Base-by-base conservation (phyloP, 2,329 filamentous ascomycete genomes). In the Hypoxylon sp. region DNA sequence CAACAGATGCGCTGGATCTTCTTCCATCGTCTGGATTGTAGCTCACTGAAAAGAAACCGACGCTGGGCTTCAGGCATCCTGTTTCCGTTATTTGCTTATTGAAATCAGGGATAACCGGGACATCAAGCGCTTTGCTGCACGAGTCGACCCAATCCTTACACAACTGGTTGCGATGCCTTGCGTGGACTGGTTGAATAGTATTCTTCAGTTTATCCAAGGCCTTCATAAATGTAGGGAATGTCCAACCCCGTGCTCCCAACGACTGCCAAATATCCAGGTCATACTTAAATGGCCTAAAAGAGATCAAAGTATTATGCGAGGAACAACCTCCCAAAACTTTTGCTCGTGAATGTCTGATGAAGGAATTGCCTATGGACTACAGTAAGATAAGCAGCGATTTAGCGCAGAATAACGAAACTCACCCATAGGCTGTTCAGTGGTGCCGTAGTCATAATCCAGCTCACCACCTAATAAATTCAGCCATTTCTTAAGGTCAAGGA, bases 251-350 rank as follows among this genome's bases (percentile, higher is more conserved):
- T 83, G 92, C 94, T 68, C 94, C 94, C 77, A 93, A 85, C 33
- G 87, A 88, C 76, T 94, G 91, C 94, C 94, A 97, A 74, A 92
- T 87, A 77, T 93, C 87, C 83, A 92, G 88, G 81, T 97, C 94
- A 80, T 97, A 94, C 80, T 94, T 90, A 78, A 97, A 97, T 6
- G 94, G 93, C 26, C 94, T 89, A 88, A 97, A 97, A 17, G 92
- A 96, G 80, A 97, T 97, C 75, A 97, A 86, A 19, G 94, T 97
- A 83, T 97, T 97, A 86, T 97, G 94, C 66, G 92, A 95, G 48
- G 94, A 97, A 86, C 94, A 97, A 73, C 94, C 94, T 74, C 94
- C 94, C 31, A 97, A 87, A 42, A 97, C 94, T 85, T 97, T 97
- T 71, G 94, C 94, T 70, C 94, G 91, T 13, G 94, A 97, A 84